phyloP scores from a whole-genome alignment of 2,329 filamentous ascomycete genomes.

The Sordariomycetes sp. region DNA sequence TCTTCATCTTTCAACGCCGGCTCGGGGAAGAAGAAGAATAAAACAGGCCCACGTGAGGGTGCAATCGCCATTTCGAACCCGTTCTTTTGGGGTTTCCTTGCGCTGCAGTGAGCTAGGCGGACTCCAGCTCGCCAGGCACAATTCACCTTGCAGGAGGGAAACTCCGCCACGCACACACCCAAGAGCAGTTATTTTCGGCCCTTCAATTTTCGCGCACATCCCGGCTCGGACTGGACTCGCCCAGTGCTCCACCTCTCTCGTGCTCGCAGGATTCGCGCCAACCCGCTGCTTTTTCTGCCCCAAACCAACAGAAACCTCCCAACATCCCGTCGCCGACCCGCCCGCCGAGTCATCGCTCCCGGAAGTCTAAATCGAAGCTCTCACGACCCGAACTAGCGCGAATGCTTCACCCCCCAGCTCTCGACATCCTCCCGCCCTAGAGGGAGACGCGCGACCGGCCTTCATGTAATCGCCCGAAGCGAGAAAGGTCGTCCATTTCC shows the following conservation, averaged over 20 bases:
- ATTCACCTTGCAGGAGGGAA: too few relatives aligned
- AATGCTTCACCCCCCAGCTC: not conserved
- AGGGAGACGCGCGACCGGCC: not conserved
- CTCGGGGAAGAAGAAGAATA: not conserved
- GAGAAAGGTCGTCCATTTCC: not conserved
- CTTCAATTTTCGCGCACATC: not conserved
- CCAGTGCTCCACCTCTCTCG: not conserved
- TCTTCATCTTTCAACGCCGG: not conserved
- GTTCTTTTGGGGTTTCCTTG: too few relatives aligned
- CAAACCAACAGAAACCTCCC: not conserved
- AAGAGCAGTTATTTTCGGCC: not conserved
- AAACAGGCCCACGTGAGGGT: not conserved
- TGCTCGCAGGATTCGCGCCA: not conserved
- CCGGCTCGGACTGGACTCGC: not conserved
- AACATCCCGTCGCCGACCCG: not conserved
- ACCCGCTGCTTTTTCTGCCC: not conserved
- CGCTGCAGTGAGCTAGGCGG: not conserved
- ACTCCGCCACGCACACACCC: not conserved
- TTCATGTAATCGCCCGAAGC: slow-evolving; percentile 5
- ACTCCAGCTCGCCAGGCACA: not conserved
- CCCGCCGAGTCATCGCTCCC: not conserved
- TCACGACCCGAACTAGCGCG: not conserved
- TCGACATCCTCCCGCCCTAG: not conserved
- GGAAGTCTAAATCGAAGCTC: not conserved
- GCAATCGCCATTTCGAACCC: too few relatives aligned